A percentile compares a stretch with the other conserved stretches of the same genome.
Evolutionary conservation across 192 early-diverging fungal genomes (phyloP).

Genomic region (Umbelopsis ramanniana): DNA sequence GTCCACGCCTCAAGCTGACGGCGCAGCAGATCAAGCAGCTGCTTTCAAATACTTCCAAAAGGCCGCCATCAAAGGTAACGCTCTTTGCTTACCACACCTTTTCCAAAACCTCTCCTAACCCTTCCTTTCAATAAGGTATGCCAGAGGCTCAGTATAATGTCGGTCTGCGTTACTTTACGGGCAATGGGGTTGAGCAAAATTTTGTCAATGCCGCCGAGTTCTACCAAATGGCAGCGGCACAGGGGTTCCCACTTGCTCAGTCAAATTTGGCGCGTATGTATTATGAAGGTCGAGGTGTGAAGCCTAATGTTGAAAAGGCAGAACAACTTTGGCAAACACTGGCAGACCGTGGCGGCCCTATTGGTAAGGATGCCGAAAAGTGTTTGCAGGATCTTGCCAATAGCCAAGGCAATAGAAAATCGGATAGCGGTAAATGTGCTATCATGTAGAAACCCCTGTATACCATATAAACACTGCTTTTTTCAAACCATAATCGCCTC

Average conservation of each 20-base stretch:
- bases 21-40: conserved; percentile 32
- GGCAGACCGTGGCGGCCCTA: conserved; percentile 30
- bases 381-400: conserved; percentile 24
- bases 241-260: conserved; percentile 55
- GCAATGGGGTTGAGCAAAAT: conserved; percentile 49
- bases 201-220: conserved; percentile 51
- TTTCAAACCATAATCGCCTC: no score
- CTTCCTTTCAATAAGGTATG: conserved; percentile 27
- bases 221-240: conserved; percentile 52
- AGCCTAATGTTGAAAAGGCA: conserved; percentile 33
- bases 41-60: conserved; percentile 56
- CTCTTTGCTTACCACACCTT: not conserved
- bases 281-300: conserved; percentile 41
- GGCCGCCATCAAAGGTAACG: conserved; percentile 49
- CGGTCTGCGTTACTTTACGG: conserved; percentile 45
- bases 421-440: conserved; percentile 21
- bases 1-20: conserved; percentile 22
- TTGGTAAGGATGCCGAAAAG: conserved; percentile 38
- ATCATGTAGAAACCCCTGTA: conserved; percentile 30
- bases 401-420: conserved; percentile 8
- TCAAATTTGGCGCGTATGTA: conserved; percentile 48
- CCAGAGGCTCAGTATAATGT: conserved; percentile 62
- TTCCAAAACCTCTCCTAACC: not conserved
- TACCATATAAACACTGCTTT: not conserved
- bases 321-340: conserved; percentile 34